Conservation (phyloP, 129 eudicot genomes). For the Artemisia tridentata region DNA sequence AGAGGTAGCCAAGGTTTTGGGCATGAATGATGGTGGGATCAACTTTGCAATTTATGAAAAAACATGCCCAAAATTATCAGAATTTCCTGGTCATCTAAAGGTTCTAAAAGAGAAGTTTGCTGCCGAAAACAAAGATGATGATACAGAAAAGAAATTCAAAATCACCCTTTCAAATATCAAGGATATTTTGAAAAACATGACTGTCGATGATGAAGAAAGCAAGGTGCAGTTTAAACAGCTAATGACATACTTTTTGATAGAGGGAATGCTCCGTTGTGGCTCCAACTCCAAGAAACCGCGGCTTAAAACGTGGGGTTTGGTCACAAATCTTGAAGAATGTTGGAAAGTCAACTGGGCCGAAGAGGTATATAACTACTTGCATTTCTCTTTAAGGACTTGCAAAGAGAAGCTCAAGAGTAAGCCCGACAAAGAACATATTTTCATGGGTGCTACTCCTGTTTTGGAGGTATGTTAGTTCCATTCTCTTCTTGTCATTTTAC, state of each 20-base stretch:
- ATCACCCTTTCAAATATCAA: background rate
- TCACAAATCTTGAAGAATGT: slow-evolving; percentile 10
- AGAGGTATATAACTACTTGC: too few species aligned
- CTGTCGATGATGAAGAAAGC: slow-evolving; percentile 2
- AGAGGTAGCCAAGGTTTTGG: slow-evolving; percentile 1
- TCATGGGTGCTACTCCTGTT: slow-evolving; percentile 17
- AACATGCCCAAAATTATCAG: background rate
- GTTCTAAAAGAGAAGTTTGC: background rate
- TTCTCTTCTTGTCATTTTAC: too few species aligned
- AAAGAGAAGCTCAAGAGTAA: background rate
- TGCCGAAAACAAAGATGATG: background rate
- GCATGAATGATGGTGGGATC: background rate
- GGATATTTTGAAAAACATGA: background rate
- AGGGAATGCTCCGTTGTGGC: slow-evolving; percentile 4
- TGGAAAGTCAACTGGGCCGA: background rate
- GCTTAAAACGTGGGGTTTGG: slow-evolving; percentile 2
- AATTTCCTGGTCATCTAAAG: background rate
- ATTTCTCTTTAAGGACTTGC: background rate
- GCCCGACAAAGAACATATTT: background rate
- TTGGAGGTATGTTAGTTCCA: background rate
- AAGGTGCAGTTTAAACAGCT: background rate
- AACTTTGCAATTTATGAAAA: background rate
- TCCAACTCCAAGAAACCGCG: background rate
- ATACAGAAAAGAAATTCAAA: background rate
- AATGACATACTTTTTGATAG: slow-evolving; percentile 10